Conservation (phyloP, 495 filamentous ascomycete genomes). For the Penicillium psychrofluorescens region DNA sequence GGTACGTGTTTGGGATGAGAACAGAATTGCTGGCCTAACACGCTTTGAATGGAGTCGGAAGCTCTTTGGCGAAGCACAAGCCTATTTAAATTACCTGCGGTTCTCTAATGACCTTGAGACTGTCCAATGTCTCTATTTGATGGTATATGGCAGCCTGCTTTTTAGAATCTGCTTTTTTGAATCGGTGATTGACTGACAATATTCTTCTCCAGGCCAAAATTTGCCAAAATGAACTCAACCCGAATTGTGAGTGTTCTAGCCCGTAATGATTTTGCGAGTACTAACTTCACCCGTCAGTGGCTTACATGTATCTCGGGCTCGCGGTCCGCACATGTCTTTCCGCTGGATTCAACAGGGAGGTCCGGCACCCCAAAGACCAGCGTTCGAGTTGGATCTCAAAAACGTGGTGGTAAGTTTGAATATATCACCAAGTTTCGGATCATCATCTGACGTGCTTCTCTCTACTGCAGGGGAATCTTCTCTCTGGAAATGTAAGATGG, state of each 20-base stretch:
- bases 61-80: slow-evolving; percentile 33
- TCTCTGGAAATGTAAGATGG: slow-evolving; percentile 32
- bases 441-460: not conserved
- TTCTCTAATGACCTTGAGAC: slow-evolving; percentile 37
- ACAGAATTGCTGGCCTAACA: slow-evolving; percentile 23
- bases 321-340: slow-evolving; percentile 35
- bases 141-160: slow-evolving; percentile 17
- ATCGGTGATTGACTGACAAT: not conserved
- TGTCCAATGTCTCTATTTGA: slow-evolving; percentile 34
- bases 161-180: no score
- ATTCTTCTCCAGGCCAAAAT: slow-evolving; percentile 26
- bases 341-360: slow-evolving; percentile 34
- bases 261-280: not conserved
- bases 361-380: slow-evolving; percentile 24
- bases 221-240: slow-evolving; percentile 37
- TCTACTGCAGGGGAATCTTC: slow-evolving; percentile 25
- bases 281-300: slow-evolving; percentile 16
- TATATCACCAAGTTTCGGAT: not conserved
- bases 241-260: slow-evolving; percentile 21
- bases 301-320: slow-evolving; percentile 38
- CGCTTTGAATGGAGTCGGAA: slow-evolving; percentile 38
- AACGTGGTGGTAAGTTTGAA: slow-evolving; percentile 33
- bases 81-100: slow-evolving; percentile 25
- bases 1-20: slow-evolving; percentile 34
- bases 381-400: slow-evolving; percentile 34